phyloP scores from a whole-genome alignment of 805 yeast species.

The Yamadazyma olivae region DNA sequence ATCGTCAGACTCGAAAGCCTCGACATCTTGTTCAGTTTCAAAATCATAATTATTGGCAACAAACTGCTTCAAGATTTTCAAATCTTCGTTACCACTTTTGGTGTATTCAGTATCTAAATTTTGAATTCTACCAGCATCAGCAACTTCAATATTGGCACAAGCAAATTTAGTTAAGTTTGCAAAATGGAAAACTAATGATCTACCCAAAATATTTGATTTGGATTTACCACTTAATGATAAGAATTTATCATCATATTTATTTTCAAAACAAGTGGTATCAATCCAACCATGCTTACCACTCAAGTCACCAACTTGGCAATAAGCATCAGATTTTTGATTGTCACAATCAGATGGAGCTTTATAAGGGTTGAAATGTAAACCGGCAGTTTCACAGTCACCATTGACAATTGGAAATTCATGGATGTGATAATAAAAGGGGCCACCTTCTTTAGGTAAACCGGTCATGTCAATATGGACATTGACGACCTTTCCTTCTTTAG shows the following conservation, averaged over 20 bases:
- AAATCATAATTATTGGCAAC: constrained; percentile 5
- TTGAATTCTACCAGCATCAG: constrained; percentile 15
- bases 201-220: constrained; percentile 58
- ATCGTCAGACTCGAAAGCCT: constrained; percentile 7
- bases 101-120: constrained; percentile 15
- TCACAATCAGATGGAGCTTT: constrained; percentile 54
- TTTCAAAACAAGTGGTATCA: constrained; percentile 65
- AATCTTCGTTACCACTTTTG: constrained; percentile 10
- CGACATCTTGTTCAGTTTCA: constrained; percentile 8
- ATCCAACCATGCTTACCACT: constrained; percentile 77
- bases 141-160: constrained; percentile 54
- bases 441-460: constrained; percentile 63
- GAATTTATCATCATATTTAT: constrained; percentile 61
- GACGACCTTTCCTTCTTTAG: constrained; percentile 56
- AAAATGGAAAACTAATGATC: constrained; percentile 55
- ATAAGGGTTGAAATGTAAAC: constrained; percentile 64
- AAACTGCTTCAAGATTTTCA: constrained; percentile 9
- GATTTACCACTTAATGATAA: constrained; percentile 56
- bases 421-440: constrained; percentile 69
- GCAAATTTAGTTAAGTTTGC: constrained; percentile 55
- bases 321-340: constrained; percentile 46
- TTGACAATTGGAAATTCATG: constrained; percentile 54
- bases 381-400: constrained; percentile 54
- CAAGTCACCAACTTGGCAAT: constrained; percentile 71
- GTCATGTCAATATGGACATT: constrained; percentile 69